Conservation (phyloP, 2,329 filamentous ascomycete genomes). For the Colletotrichum australisinense region DNA sequence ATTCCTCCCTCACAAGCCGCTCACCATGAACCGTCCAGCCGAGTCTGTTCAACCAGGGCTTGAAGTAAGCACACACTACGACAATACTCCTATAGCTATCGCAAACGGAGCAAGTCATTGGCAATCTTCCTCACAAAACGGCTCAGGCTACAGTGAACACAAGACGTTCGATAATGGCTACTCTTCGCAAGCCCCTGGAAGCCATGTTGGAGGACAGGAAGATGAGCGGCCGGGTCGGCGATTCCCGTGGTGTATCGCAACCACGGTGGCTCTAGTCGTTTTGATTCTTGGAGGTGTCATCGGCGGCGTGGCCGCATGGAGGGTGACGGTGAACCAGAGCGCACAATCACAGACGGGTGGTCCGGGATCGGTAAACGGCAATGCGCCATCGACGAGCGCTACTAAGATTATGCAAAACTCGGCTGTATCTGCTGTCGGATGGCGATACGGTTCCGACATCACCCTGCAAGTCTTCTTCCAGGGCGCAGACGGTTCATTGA, state of each 20-base stretch:
- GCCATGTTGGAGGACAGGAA: not conserved
- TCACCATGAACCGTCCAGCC: not conserved
- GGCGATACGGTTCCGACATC: slow-evolving; percentile 17
- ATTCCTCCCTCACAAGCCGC: not conserved
- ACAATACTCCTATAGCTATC: not conserved
- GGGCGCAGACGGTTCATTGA: slow-evolving; percentile 9
- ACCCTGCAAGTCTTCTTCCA: slow-evolving; percentile 27
- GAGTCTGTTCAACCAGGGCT: slow-evolving; percentile 3
- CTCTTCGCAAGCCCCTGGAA: not conserved
- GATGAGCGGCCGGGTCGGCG: not conserved
- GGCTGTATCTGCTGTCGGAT: slow-evolving; percentile 23
- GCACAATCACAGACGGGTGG: not conserved
- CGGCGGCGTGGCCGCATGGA: slow-evolving; percentile 27
- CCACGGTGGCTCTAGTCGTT: not conserved
- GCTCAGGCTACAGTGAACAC: not conserved
- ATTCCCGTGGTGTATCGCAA: not conserved
- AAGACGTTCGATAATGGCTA: slow-evolving; percentile 7
- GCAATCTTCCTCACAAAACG: not conserved
- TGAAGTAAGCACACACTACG: not conserved
- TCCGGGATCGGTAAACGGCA: not conserved
- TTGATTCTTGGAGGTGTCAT: slow-evolving; percentile 22
- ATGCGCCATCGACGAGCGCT: slow-evolving; percentile 1
- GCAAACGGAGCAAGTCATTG: not conserved
- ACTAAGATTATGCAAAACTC: slow-evolving; percentile 29
- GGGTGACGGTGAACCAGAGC: slow-evolving; percentile 4